A percentile compares a stretch with the other conserved stretches of the same genome.
Evolutionary conservation across 805 yeast species (phyloP).

Genomic region (Schwanniomyces vanrijiae): DNA sequence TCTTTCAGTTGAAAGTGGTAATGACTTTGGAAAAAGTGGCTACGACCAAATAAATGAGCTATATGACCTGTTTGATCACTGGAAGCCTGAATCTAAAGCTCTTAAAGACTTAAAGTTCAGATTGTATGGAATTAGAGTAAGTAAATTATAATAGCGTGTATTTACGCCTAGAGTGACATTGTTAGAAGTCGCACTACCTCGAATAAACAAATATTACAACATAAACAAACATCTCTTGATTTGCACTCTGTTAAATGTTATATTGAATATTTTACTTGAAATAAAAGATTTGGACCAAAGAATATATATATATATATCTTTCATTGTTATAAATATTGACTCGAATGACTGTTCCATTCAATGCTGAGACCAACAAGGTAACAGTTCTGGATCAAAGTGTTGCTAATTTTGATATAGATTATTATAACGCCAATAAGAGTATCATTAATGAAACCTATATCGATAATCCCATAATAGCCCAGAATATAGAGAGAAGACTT

Average conservation of each 20-base stretch:
- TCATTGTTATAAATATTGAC: background rate
- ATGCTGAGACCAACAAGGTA: background rate
- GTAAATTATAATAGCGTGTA: slow-evolving; percentile 34
- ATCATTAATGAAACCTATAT: too few relatives aligned
- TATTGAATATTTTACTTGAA: background rate
- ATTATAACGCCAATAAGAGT: too few relatives aligned
- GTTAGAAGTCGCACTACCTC: background rate
- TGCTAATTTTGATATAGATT: background rate
- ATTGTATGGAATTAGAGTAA: slow-evolving; percentile 52
- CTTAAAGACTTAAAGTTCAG: slow-evolving; percentile 83
- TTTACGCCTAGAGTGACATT: too few relatives aligned
- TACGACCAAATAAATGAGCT: slow-evolving; percentile 59
- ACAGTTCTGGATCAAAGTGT: background rate
- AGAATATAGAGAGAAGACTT: background rate
- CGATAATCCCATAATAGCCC: too few relatives aligned
- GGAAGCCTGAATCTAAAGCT: slow-evolving; percentile 86
- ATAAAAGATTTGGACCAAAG: background rate
- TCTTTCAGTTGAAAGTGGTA: slow-evolving; percentile 30
- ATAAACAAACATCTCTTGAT: background rate
- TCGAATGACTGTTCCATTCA: background rate
- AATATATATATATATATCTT: background rate
- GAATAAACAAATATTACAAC: background rate
- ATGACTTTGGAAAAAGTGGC: slow-evolving; percentile 31
- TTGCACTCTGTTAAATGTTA: background rate
- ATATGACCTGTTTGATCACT: slow-evolving; percentile 69